Base-by-base conservation (phyloP, 2,329 filamentous ascomycete genomes). In the Lecanicillium sp. region DNA sequence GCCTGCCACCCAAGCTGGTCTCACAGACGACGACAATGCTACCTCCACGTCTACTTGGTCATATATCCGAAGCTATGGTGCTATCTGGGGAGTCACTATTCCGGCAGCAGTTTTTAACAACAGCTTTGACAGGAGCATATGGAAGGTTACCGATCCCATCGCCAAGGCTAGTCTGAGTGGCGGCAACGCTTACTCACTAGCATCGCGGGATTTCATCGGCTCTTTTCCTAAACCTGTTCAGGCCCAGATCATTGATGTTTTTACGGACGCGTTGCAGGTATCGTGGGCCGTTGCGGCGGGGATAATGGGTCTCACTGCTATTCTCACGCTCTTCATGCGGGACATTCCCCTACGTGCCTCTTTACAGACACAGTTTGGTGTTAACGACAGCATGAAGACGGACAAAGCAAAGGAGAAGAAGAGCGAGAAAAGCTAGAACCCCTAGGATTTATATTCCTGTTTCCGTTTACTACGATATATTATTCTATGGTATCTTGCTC, bases 81-180 rank as follows among this genome's bases (percentile, higher is more conserved):
- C 54, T 8, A 58, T 67, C 4, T 62, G 69, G 47, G 67, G 68
- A 5, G 60, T 71, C 1, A 58, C 65, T 0, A 58, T 73, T 5
- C 62, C 63, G 0, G 60, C 59, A 0, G 50, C 56, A 1, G 55
- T 68, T 14, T 68, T 69, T 47, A 58, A 60, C 37, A 49, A 50
- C 1, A 35, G 44, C 3, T 40, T 44, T 28, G 25, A 29, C 18
- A 12, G 38, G 18, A 27, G 44, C 4, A 14, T 43, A 4, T 25
- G 17, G n/a, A 27, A 14, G 14, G 17, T 32, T 14, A 11, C 16
- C 14, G 33, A 41, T 17, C 27, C 11, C 29, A 22, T 17, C 8
- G 52, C 45, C 1, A 29, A 46, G 2, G 35, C 38, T 14, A 9
- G 43, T 7, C 44, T 59, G 0, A 35, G 42, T 2, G 43, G 43